A percentile compares a stretch with the other conserved stretches of the same genome.
Conservation (phyloP, 1,139 yeast species). For the Pichia sp. region DNA sequence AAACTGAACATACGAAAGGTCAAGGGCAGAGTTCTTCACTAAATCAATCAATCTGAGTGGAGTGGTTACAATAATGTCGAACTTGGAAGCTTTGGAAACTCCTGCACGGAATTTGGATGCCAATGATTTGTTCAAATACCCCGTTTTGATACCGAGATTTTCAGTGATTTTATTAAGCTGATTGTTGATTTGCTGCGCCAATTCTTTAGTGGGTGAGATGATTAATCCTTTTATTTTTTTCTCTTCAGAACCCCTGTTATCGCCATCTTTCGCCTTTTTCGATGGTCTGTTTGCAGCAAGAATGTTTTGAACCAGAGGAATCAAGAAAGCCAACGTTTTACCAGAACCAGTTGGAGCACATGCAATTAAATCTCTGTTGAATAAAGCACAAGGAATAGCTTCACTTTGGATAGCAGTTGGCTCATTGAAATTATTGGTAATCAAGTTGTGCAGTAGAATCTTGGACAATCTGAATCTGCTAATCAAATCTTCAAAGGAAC, state of each 20-base stretch:
- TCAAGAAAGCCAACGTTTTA: conserved; percentile 85
- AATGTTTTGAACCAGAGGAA: conserved; percentile 70
- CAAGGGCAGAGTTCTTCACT: conserved; percentile 55
- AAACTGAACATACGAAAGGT: conserved; percentile 62
- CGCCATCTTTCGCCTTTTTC: conserved; percentile 12
- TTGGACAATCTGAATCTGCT: conserved; percentile 63
- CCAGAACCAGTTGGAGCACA: conserved; percentile 99
- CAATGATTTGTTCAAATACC: conserved; percentile 69
- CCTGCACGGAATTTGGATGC: conserved; percentile 64
- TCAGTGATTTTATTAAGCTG: conserved; percentile 59
- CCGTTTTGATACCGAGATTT: conserved; percentile 55
- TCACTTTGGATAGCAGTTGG: conserved; percentile 92
- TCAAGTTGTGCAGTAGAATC: conserved; percentile 59
- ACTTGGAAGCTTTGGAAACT: conserved; percentile 55
- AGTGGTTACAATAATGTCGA: conserved; percentile 79
- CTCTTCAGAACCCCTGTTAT: conserved; percentile 14
- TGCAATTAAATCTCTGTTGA: conserved; percentile 30
- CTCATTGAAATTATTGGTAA: conserved; percentile 65
- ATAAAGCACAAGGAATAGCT: conserved; percentile 38
- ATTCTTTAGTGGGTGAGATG: conserved; percentile 88
- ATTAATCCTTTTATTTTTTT: conserved; percentile 68
- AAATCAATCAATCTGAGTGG: conserved; percentile 85
- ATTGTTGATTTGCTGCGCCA: conserved; percentile 78
- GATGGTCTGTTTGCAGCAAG: conserved; percentile 23
- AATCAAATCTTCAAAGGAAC: conserved; percentile 77